Conservation (phyloP, 352 stramenopile species). For the Phytopythium sindhum region DNA sequence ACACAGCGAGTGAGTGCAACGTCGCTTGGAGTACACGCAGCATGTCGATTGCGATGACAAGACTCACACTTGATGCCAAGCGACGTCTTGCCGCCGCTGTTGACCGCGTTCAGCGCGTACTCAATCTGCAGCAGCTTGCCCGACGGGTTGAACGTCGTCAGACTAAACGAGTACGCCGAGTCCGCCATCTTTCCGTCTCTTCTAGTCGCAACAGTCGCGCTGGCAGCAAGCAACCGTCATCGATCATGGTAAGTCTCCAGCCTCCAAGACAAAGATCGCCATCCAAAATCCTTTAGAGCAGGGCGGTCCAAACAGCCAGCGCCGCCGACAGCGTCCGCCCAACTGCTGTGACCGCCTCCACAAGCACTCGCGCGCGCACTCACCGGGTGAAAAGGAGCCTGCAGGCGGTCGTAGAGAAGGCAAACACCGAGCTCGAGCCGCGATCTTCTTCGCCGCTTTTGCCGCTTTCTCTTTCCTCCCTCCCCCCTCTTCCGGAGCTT, state of each 20-base stretch:
- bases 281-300: background rate
- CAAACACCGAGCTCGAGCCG: background rate
- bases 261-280: background rate
- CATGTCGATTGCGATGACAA: too few species aligned
- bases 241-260: background rate
- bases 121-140: constrained; percentile 99
- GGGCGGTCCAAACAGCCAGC: background rate
- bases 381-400: background rate
- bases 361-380: background rate
- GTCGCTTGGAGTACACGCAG: background rate
- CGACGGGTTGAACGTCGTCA: constrained; percentile 99
- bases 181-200: constrained; percentile 85
- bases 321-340: background rate
- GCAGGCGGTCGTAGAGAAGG: background rate
- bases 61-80: constrained; percentile 95
- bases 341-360: background rate
- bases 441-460: constrained; percentile 9
- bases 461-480: constrained; percentile 13
- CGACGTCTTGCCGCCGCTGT: constrained; percentile 95
- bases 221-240: background rate
- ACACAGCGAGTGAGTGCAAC: background rate
- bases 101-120: constrained; percentile 98
- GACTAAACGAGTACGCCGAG: constrained; percentile 98
- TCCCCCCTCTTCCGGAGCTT: constrained; percentile 9
- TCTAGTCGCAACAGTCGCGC: background rate